phyloP scores from a whole-genome alignment of 1,284 basidiomycete species.

The Serendipita sp. region DNA sequence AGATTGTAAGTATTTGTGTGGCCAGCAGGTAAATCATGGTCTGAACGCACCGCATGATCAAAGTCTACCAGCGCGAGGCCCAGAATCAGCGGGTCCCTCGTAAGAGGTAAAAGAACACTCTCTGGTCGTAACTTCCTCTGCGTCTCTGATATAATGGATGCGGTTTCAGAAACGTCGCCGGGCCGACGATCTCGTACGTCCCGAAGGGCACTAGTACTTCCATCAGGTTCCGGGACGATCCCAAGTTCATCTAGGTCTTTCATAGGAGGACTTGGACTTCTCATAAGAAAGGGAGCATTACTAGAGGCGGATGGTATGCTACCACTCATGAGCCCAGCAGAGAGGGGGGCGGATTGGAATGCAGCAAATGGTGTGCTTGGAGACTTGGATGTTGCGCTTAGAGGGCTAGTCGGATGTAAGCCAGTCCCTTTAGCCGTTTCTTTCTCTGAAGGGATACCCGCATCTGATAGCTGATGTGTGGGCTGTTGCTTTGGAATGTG shows the following conservation, averaged over 20 bases:
- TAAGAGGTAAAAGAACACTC: conserved; percentile 46
- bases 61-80: conserved; percentile 83
- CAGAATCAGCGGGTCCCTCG: conserved; percentile 49
- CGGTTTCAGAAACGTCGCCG: neutral
- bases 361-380: neutral
- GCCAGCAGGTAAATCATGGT: conserved; percentile 12
- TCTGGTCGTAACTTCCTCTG: conserved; percentile 56
- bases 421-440: neutral
- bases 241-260: neutral
- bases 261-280: neutral
- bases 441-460: neutral
- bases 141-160: conserved; percentile 13
- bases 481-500: too few relatives aligned
- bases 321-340: neutral
- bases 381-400: neutral
- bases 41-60: conserved; percentile 60
- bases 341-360: neutral
- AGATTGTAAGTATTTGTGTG: conserved; percentile 11
- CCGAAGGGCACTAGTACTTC: conserved; percentile 1
- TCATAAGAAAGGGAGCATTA: neutral
- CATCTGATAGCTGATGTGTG: too few relatives aligned
- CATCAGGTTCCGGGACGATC: neutral
- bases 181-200: neutral
- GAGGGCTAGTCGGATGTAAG: neutral
- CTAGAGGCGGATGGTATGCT: conserved; percentile 5